Conservation (phyloP, 768 basidiomycete species). For the Serendipita vermifera region DNA sequence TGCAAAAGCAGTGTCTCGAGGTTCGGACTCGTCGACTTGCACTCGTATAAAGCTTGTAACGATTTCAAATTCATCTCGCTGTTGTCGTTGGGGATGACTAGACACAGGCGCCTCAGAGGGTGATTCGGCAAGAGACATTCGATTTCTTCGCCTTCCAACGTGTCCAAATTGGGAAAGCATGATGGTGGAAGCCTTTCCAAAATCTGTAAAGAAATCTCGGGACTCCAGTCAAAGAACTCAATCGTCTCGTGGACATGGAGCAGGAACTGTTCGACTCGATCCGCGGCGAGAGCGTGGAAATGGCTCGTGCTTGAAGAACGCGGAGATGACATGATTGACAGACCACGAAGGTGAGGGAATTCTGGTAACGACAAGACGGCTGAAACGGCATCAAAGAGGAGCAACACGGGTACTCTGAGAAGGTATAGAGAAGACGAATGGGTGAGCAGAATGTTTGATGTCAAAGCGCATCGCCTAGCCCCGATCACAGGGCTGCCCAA, state of each 20-base stretch:
- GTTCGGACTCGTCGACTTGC: too few species aligned
- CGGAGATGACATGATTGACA: neutral
- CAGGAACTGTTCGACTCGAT: neutral
- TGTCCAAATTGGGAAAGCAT: too few species aligned
- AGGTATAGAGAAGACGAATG: neutral
- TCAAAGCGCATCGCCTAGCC: neutral
- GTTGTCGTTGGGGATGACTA: too few species aligned
- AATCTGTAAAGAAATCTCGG: too few species aligned
- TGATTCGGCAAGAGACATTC: too few species aligned
- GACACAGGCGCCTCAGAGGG: too few species aligned
- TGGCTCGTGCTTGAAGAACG: neutral
- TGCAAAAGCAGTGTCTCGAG: too few species aligned
- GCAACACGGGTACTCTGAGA: neutral
- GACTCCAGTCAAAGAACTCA: neutral
- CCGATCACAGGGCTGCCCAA: neutral
- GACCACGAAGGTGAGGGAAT: neutral
- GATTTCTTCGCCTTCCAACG: too few species aligned
- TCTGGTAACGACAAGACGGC: neutral
- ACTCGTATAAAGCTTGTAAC: too few species aligned
- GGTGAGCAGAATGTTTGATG: neutral
- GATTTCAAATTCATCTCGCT: too few species aligned
- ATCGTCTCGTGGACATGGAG: neutral
- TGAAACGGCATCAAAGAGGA: neutral
- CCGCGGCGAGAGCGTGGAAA: neutral
- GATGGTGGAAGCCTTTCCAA: too few species aligned